Conservation (phyloP, 768 basidiomycete genomes). For the Gymnopilus junonius region DNA sequence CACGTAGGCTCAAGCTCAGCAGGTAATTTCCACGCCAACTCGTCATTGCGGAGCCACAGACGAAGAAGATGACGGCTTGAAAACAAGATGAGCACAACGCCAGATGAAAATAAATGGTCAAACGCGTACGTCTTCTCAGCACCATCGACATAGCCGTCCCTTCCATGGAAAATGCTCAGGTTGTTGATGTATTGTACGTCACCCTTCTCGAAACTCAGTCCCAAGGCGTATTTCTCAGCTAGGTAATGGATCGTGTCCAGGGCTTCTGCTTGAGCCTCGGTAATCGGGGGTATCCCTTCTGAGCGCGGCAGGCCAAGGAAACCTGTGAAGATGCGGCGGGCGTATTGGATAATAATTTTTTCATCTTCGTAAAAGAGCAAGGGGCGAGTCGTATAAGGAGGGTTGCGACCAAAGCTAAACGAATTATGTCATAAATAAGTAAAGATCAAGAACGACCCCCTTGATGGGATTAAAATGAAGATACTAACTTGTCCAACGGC, state of each 20-base stretch:
- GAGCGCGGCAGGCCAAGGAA: constrained; percentile 41
- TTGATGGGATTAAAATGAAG: too few species aligned
- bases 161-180: constrained; percentile 47
- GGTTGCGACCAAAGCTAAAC: constrained; percentile 40
- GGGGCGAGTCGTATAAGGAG: constrained; percentile 41
- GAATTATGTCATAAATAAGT: not conserved
- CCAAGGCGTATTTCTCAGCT: constrained; percentile 46
- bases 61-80: constrained; percentile 41
- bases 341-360: constrained; percentile 49
- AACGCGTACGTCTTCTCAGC: constrained; percentile 40
- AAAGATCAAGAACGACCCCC: not conserved
- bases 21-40: constrained; percentile 41
- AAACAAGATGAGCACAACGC: not conserved
- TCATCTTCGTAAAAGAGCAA: constrained; percentile 43
- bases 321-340: constrained; percentile 47
- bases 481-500: constrained; percentile 43
- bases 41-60: constrained; percentile 42
- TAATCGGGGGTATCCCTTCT: constrained; percentile 46
- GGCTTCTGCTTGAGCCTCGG: constrained; percentile 53
- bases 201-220: constrained; percentile 50
- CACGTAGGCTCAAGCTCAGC: constrained; percentile 33
- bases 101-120: not conserved
- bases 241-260: constrained; percentile 48
- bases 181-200: constrained; percentile 56
- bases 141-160: constrained; percentile 46